Evolutionary conservation across 352 stramenopile genomes (phyloP), one percentile per base, ranked within the genome.

Genomic region (Blastocystis hominis): DNA sequence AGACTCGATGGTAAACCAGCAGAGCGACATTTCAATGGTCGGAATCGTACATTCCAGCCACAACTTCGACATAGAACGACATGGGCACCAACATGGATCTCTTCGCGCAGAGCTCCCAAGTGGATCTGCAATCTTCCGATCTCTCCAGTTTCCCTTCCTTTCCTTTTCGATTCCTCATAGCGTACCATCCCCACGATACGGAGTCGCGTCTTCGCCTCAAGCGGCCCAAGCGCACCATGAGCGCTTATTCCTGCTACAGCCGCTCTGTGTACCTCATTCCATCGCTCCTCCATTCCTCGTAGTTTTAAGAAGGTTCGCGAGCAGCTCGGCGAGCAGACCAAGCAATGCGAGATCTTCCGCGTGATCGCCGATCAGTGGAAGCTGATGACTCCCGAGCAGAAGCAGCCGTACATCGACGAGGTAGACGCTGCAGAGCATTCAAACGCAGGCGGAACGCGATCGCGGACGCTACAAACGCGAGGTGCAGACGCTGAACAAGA

Each of bases 201-300:
- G 66, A 87, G 30, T 42, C 13, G 1, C 62, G 59, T 64, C 66
- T 75, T 44, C 62, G 66, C 34, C 38, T 87, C 17, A 76, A 69
- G 34, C 53, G n/a, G 30, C 77, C 77, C 9, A 87, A 87, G 44
- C 62, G 77, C n/a, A 78, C 77, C 4, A 87, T 87, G 62, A 78
- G 62, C 55, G 77, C 77, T 7, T 87, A 87, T 34, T 56, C 62
- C 13, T 87, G 77, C 53, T 87, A 55, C 66, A 87, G 77, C 44
- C 62, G 61, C 36, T 78, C 62, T 6, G 20, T 87, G 66, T 87
- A 77, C 2, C 17, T 5, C 4, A 3, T 53, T n/a, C n/a, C 24
- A 2, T 3, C 47, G 7, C n/a, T 54, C n/a, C n/a, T 84, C 36
- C 66, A 44, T 68, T 15, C 40, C n/a, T n/a, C n/a, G n/a, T 4